Evolutionary conservation across 306 rosid genomes (phyloP).

Genomic region (Senna tora): DNA sequence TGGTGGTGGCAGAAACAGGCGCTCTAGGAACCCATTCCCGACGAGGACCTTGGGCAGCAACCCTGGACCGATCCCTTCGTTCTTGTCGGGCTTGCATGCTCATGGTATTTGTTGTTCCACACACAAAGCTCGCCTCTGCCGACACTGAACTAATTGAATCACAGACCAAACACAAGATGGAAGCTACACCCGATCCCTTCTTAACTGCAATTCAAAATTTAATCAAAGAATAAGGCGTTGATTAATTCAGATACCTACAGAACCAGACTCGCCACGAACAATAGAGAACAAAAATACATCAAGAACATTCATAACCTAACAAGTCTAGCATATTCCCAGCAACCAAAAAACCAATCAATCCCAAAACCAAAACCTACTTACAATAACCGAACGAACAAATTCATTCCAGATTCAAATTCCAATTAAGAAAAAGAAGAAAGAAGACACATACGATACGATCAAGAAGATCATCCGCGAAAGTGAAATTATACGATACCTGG

Average conservation of each 20-base stretch:
- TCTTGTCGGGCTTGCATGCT: constrained; percentile 54
- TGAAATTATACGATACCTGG: constrained; percentile 8
- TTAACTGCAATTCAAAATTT: constrained; percentile 19
- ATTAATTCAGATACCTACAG: background rate
- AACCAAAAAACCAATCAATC: background rate
- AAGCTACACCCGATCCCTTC: background rate
- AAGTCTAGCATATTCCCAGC: background rate
- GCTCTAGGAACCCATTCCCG: constrained; percentile 69
- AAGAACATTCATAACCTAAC: background rate
- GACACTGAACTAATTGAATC: constrained; percentile 21
- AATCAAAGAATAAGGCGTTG: background rate
- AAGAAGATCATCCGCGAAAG: background rate
- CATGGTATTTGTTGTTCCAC: constrained; percentile 48
- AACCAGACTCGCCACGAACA: background rate
- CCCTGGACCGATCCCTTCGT: constrained; percentile 60
- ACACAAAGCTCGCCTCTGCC: constrained; percentile 32
- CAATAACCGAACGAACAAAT: background rate
- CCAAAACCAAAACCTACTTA: background rate
- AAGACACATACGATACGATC: background rate
- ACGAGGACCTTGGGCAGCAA: constrained; percentile 49
- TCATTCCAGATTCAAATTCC: background rate
- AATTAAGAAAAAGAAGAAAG: no score
- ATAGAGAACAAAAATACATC: background rate
- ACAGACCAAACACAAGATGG: background rate
- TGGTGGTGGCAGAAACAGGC: constrained; percentile 22